Base-by-base conservation (phyloP, 1,139 yeast species). In the Suhomyces guaymorum region DNA sequence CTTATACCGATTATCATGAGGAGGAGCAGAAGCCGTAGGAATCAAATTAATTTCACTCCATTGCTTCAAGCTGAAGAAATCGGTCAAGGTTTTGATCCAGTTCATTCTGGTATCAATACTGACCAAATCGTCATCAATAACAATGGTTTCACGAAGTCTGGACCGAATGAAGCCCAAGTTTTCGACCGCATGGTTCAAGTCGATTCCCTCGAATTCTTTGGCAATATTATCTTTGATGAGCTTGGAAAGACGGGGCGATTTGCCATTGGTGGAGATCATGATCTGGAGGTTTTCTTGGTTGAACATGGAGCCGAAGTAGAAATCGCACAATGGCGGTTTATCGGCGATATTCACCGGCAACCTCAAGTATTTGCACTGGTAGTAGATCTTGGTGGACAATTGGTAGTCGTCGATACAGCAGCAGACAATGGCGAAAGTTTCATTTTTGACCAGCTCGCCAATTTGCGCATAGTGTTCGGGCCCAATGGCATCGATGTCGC, bases 331-430 rank as follows among this genome's bases (percentile, higher is more conserved):
- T 11, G 77, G 75, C 2, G 95, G 95, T 43, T 84, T 84, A 55
- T 87, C 96, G 2, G 95, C 95, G 27, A 86, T 82, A 54, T 87
- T 87, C 22, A 84, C 89, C 12, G 87, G 86, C 33, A 86, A 58
- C 11, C 78, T 62, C 8, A 66, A 51, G 28, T 57, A 51, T 42
- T 81, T 80, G 49, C 86, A 78, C 44, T 71, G 73, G 43, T 74
- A 70, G 56, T 82, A 85, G 13, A 86, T 78, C 44, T 65, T 61
- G 18, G 76, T 61, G 37, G 86, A 78, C 29, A 78, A 62, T 7
- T 66, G 70, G 37, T 84, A 84, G 51, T 83, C 89, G 53, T 84
- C 88, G 30, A 87, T 76, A 38, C 94, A 88, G 19, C 89, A 81
- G 38, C 88, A 68, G 3, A 85, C 89, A 55, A 80, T 61, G 16